Percentiles rank a stretch among this genome's conserved stretches.
Evolutionary conservation across 2,329 filamentous ascomycete genomes (phyloP).

Genomic region (Polytolypa hystricis): DNA sequence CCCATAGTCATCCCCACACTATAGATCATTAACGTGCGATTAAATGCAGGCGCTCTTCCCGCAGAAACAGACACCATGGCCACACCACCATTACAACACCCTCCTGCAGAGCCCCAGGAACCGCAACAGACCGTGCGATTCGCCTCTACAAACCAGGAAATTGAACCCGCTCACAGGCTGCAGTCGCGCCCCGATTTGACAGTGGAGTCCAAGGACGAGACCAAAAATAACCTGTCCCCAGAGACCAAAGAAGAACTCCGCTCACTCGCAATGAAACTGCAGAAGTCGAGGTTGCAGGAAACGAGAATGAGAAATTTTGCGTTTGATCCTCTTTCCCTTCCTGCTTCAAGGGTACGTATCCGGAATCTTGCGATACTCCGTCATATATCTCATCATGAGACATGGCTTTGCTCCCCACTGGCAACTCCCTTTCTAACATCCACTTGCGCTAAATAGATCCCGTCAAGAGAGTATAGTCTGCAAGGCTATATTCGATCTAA

Average conservation of each 20-base stretch:
- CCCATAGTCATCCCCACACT: no score
- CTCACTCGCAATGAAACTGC: conserved; percentile 60
- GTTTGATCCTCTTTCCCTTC: conserved; percentile 84
- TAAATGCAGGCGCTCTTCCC: no score
- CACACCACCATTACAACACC: no score
- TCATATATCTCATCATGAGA: background rate
- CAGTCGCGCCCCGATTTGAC: conserved; percentile 16
- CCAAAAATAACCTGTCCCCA: conserved; percentile 3
- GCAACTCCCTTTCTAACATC: no score
- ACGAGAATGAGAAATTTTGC: conserved; percentile 74
- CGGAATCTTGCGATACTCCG: conserved; percentile 4
- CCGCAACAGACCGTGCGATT: conserved; percentile 52
- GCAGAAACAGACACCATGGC: no score
- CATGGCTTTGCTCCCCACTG: conserved; percentile 3
- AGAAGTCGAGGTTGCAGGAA: conserved; percentile 67
- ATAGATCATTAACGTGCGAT: no score
- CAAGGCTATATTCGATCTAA: conserved; percentile 51
- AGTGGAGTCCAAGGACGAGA: conserved; percentile 5
- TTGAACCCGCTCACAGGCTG: conserved; percentile 39
- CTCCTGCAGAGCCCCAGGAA: no score
- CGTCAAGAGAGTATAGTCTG: conserved; percentile 49
- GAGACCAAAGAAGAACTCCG: conserved; percentile 54
- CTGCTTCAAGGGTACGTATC: conserved; percentile 37
- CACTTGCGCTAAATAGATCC: no score
- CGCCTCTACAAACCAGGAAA: conserved; percentile 59